Conservation (phyloP, 495 filamentous ascomycete species). For the Letharia columbiana region DNA sequence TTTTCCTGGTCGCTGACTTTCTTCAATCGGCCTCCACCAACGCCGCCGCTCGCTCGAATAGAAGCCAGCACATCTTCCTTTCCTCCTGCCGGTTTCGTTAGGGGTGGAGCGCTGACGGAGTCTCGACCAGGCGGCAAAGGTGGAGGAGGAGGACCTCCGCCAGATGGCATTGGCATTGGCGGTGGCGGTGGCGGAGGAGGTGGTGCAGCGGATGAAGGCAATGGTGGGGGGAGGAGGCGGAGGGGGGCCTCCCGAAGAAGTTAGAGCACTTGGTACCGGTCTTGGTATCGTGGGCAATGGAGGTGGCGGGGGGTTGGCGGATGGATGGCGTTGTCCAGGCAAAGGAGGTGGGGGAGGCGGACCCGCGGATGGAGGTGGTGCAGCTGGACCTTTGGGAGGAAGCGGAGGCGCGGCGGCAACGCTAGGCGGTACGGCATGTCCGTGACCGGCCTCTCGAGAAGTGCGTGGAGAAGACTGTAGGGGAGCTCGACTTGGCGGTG, state of each 20-base stretch:
- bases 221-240: constrained; percentile 41
- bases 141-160: constrained; percentile 59
- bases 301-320: constrained; percentile 42
- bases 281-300: constrained; percentile 35
- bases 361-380: constrained; percentile 31
- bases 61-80: constrained; percentile 67
- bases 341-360: constrained; percentile 53
- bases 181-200: no score
- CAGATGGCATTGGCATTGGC: constrained; percentile 38
- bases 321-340: constrained; percentile 35
- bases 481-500: constrained; percentile 61
- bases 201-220: constrained; percentile 28
- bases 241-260: constrained; percentile 31
- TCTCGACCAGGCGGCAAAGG: constrained; percentile 57
- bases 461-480: constrained; percentile 65
- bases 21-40: constrained; percentile 58
- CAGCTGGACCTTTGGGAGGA: constrained; percentile 59
- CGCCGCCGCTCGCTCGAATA: constrained; percentile 71
- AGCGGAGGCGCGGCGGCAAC: constrained; percentile 52
- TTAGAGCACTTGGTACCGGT: constrained; percentile 35
- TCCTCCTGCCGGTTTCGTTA: constrained; percentile 43
- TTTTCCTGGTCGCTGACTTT: constrained; percentile 73
- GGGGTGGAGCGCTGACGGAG: constrained; percentile 51
- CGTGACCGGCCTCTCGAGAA: constrained; percentile 37
- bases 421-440: constrained; percentile 34